Evolutionary conservation across 2,329 filamentous ascomycete genomes (phyloP).

Genomic region (Colletotrichum sp.): DNA sequence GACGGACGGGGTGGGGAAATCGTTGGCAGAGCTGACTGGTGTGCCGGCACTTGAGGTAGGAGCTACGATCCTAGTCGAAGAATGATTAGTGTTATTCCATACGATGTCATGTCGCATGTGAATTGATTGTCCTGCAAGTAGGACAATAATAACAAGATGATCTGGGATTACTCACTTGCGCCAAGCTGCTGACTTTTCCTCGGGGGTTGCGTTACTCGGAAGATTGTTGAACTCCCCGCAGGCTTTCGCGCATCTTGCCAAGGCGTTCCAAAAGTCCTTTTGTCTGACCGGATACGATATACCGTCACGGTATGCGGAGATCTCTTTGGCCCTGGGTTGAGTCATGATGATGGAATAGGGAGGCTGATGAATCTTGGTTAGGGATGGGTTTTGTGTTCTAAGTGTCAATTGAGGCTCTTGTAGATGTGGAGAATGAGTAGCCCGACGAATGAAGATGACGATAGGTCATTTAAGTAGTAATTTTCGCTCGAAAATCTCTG

Average conservation of each 20-base stretch:
- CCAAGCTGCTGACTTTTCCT: neutral
- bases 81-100: neutral
- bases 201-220: neutral
- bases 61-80: neutral
- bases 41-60: neutral
- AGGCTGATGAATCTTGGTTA: neutral
- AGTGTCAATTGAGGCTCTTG: neutral
- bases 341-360: neutral
- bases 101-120: neutral
- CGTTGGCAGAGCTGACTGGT: neutral
- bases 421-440: neutral
- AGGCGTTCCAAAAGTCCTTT: neutral
- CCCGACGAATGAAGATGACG: neutral
- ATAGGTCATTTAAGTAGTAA: neutral
- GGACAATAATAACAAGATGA: neutral
- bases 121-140: neutral
- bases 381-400: neutral
- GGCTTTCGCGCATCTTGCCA: neutral
- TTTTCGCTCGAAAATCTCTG: fast-evolving
- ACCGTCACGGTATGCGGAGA: neutral
- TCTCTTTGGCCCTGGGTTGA: neutral
- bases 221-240: neutral
- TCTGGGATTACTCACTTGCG: neutral
- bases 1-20: conserved; percentile 20
- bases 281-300: neutral